Conservation (phyloP, 2,329 filamentous ascomycete species). For the Zasmidium angulare region DNA sequence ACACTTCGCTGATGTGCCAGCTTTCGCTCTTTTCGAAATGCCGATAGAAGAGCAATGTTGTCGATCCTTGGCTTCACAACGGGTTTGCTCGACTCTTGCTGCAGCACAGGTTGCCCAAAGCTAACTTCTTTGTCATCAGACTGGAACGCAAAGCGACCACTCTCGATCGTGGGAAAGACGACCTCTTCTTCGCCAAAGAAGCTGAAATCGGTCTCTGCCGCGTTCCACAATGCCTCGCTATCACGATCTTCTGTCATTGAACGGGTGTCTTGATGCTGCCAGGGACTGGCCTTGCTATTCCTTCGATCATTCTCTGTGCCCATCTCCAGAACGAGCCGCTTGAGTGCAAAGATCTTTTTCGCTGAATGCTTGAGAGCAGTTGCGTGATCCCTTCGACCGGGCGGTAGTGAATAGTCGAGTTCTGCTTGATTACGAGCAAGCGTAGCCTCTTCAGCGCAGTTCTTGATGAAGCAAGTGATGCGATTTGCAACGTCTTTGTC, state of each 20-base stretch:
- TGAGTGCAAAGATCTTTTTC: constrained; percentile 51
- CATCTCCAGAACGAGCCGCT: constrained; percentile 55
- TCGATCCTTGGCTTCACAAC: constrained; percentile 40
- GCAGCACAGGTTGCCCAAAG: constrained; percentile 7
- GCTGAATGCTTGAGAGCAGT: constrained; percentile 46
- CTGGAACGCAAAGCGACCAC: constrained; percentile 16
- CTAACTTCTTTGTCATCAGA: constrained; percentile 28
- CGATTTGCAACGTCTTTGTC: constrained; percentile 43
- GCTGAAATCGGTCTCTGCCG: constrained; percentile 57
- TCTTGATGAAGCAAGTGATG: constrained; percentile 56
- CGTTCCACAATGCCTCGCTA: constrained; percentile 60
- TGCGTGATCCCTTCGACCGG: constrained; percentile 51
- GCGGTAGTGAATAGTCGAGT: constrained; percentile 60
- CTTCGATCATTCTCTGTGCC: not conserved
- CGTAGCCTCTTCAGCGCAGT: constrained; percentile 56
- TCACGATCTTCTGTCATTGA: constrained; percentile 61
- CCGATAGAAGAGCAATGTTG: constrained; percentile 54
- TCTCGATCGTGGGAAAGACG: constrained; percentile 29
- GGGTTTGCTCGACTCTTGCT: not conserved
- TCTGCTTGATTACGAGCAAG: constrained; percentile 54
- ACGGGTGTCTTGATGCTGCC: constrained; percentile 47
- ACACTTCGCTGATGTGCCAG: constrained; percentile 45
- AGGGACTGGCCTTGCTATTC: constrained; percentile 42
- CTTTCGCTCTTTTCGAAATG: constrained; percentile 55
- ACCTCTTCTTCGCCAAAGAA: constrained; percentile 57